These are phyloP conservation scores for Saturnispora halmiae DNA, from an alignment of 805 yeast species.

Conservation along the genomic window DNA sequence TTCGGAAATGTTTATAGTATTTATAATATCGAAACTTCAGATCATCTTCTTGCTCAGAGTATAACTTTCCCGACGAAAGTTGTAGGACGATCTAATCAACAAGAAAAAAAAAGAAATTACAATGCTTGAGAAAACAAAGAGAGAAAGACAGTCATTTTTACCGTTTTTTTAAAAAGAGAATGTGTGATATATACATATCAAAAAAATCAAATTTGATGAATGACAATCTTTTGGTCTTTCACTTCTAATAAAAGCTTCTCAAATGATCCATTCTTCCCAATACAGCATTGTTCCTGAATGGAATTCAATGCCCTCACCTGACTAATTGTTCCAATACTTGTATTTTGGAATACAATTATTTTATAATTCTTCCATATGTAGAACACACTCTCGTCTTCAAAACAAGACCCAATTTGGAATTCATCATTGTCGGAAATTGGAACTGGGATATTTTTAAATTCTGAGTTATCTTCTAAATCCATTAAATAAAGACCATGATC, in stretches of 20 bases:
- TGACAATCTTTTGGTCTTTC: slow-evolving; percentile 14
- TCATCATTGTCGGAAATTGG: slow-evolving; percentile 1
- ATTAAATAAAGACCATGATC: slow-evolving; percentile 17
- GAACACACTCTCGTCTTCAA: slow-evolving; percentile 19
- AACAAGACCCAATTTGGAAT: slow-evolving; percentile 12
- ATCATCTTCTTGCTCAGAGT: too few species aligned
- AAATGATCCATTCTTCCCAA: slow-evolving; percentile 17
- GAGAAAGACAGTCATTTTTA: too few species aligned
- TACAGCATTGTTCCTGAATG: slow-evolving; percentile 11
- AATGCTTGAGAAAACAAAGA: too few species aligned
- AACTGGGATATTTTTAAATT: slow-evolving; percentile 18
- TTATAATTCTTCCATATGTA: slow-evolving; percentile 11
- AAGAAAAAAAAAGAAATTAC: slow-evolving; percentile 18
- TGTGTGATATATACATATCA: slow-evolving; percentile 17
- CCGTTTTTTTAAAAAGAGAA: slow-evolving; percentile 17
- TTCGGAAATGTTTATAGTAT: too few species aligned
- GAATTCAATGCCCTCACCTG: slow-evolving; percentile 10
- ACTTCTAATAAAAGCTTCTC: slow-evolving; percentile 13
- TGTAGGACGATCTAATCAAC: too few species aligned
- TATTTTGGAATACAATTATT: slow-evolving; percentile 15
- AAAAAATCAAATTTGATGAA: slow-evolving; percentile 10
- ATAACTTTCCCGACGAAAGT: too few species aligned
- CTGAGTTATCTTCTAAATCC: slow-evolving; percentile 16
- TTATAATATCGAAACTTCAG: too few species aligned
- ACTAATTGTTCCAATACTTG: slow-evolving; percentile 18